Percentiles rank a stretch among this genome's conserved stretches.
Evolutionary conservation across 371 early-diverging fungal genomes (phyloP).

Genomic region (Mucor velutinosus): DNA sequence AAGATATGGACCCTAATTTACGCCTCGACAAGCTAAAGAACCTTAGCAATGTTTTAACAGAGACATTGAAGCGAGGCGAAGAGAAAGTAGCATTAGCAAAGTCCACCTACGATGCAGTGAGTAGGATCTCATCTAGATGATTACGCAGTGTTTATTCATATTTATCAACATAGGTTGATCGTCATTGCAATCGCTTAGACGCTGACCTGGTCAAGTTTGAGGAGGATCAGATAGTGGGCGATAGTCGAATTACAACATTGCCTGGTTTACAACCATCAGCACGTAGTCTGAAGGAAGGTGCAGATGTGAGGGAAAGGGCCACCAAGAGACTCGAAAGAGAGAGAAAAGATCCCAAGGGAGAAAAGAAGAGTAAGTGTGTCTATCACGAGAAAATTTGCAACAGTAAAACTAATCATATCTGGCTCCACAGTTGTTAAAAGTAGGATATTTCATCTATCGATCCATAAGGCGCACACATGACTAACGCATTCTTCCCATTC

Average conservation of each 20-base stretch:
- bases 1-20: conserved; percentile 51
- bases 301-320: conserved; percentile 33
- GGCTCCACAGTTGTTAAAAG: conserved; percentile 8
- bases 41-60: conserved; percentile 61
- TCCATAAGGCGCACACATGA: neutral
- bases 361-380: conserved; percentile 37
- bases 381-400: conserved; percentile 4
- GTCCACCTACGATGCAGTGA: conserved; percentile 89
- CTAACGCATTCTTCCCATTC: neutral
- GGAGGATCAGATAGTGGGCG: conserved; percentile 41
- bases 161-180: conserved; percentile 21
- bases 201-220: conserved; percentile 53
- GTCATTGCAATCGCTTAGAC: conserved; percentile 50
- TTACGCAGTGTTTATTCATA: neutral
- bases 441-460: neutral
- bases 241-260: conserved; percentile 39
- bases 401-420: neutral
- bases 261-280: conserved; percentile 49
- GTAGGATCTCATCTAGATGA: neutral
- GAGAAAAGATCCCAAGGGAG: conserved; percentile 37
- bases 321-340: conserved; percentile 36
- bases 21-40: conserved; percentile 60
- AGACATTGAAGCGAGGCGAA: conserved; percentile 82
- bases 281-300: conserved; percentile 32
- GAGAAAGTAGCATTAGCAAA: conserved; percentile 89